Percentiles rank a stretch among this genome's conserved stretches.
Conservation (phyloP, 2,329 filamentous ascomycete species). For the Cladophialophora psammophila region DNA sequence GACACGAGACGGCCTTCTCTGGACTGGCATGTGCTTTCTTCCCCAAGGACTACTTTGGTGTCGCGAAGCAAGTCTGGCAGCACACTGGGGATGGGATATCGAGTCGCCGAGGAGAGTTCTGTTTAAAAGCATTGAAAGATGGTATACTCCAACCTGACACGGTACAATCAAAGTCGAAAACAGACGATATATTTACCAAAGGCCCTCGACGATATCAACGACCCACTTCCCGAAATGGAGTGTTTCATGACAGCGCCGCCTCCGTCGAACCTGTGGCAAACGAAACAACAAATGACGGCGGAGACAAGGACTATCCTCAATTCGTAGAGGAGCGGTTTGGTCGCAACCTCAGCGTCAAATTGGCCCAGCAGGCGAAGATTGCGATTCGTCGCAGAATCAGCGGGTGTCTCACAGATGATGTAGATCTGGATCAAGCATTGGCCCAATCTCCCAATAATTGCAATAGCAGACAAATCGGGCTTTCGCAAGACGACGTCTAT, state of each 20-base stretch:
- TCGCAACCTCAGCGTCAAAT: conserved; percentile 80
- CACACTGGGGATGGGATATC: conserved; percentile 93
- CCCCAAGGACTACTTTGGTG: conserved; percentile 68
- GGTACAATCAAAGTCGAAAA: conserved; percentile 33
- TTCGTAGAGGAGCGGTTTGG: conserved; percentile 96
- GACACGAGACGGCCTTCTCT: conserved; percentile 59
- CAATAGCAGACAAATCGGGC: conserved; percentile 58
- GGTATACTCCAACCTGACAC: conserved; percentile 61
- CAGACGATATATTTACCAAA: conserved; percentile 57
- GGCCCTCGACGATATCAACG: conserved; percentile 84
- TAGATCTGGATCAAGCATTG: conserved; percentile 69
- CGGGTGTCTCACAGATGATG: conserved; percentile 77
- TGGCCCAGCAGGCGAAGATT: conserved; percentile 81
- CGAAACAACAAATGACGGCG: conserved; percentile 42
- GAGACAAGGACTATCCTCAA: conserved; percentile 71
- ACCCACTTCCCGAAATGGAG: conserved; percentile 60
- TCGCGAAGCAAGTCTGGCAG: conserved; percentile 97
- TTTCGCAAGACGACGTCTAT: conserved; percentile 87
- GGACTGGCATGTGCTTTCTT: conserved; percentile 75
- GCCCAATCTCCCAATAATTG: conserved; percentile 49
- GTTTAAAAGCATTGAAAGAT: conserved; percentile 75
- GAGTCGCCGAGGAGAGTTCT: conserved; percentile 90
- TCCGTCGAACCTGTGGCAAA: conserved; percentile 23
- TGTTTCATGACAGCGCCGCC: conserved; percentile 44
- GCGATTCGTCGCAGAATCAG: conserved; percentile 89